phyloP scores from a whole-genome alignment of 495 filamentous ascomycete species.

The Penicillium lividum region DNA sequence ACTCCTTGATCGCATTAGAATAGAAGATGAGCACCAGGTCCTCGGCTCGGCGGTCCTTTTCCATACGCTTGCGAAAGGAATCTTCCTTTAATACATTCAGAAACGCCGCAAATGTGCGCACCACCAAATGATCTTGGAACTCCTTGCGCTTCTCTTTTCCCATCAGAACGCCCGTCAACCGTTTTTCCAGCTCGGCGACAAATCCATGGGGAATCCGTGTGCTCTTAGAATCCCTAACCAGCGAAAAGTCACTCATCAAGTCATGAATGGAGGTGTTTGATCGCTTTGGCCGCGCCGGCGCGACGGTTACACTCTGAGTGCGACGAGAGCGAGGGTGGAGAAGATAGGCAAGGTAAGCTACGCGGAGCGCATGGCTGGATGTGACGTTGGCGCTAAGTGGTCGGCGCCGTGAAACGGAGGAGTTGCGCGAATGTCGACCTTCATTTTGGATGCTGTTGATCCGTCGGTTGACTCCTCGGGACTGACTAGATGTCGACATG shows the following conservation, averaged over 20 bases:
- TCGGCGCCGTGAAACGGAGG: constrained; percentile 51
- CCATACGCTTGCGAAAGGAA: constrained; percentile 72
- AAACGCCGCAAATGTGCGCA: constrained; percentile 78
- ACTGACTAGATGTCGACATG: constrained; percentile 58
- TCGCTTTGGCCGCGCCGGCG: constrained; percentile 61
- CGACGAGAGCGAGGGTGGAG: constrained; percentile 87
- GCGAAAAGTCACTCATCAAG: constrained; percentile 72
- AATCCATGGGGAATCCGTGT: constrained; percentile 81
- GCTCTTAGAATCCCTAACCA: constrained; percentile 72
- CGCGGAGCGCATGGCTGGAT: constrained; percentile 85
- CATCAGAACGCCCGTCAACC: constrained; percentile 64
- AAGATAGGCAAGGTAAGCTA: constrained; percentile 90
- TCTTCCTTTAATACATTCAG: constrained; percentile 74
- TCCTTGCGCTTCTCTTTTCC: constrained; percentile 72
- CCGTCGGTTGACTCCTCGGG: constrained; percentile 55
- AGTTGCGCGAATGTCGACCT: constrained; percentile 51
- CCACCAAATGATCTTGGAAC: constrained; percentile 76
- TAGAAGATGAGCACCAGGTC: constrained; percentile 86
- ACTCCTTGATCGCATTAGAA: constrained; percentile 87
- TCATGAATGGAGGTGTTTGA: constrained; percentile 71
- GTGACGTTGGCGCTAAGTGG: constrained; percentile 67
- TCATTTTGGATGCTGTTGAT: constrained; percentile 59
- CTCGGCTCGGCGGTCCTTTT: constrained; percentile 92
- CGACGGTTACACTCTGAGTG: constrained; percentile 73
- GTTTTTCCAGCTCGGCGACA: constrained; percentile 66